Conservation (phyloP, 2,329 filamentous ascomycete genomes). For the Aspergillus pseudoviridinutans region DNA sequence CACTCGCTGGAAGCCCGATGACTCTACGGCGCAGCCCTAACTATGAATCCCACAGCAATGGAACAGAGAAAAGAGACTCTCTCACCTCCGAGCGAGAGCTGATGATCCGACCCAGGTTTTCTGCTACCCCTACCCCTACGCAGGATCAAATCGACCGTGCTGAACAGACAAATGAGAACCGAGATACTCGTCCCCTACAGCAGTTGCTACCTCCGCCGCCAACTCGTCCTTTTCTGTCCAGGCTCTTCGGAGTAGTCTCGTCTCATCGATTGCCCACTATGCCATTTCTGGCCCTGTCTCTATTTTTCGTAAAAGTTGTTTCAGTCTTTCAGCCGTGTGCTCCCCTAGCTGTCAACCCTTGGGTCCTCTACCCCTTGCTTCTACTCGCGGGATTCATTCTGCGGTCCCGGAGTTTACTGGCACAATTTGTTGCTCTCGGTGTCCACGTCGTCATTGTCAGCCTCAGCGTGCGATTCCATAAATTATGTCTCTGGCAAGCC, state of each 20-base stretch:
- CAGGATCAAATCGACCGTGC: conserved; percentile 14
- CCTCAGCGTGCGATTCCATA: conserved; percentile 35
- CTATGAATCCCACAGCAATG: conserved; percentile 21
- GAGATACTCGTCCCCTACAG: conserved; percentile 25
- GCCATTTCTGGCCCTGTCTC: conserved; percentile 43
- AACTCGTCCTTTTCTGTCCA: conserved; percentile 17
- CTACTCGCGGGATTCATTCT: conserved; percentile 65
- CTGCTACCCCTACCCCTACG: conserved; percentile 22
- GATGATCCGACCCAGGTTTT: conserved; percentile 29
- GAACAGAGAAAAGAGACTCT: conserved; percentile 15
- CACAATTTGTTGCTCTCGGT: conserved; percentile 41
- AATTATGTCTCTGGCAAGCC: conserved; percentile 29
- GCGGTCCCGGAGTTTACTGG: conserved; percentile 29
- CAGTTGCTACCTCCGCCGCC: conserved; percentile 41
- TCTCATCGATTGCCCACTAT: conserved; percentile 35
- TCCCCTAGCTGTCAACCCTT: conserved; percentile 64
- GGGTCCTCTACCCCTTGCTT: conserved; percentile 64
- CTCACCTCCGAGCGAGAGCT: conserved; percentile 28
- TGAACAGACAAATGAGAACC: conserved; percentile 12
- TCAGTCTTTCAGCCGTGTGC: conserved; percentile 65
- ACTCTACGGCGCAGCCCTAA: conserved; percentile 23
- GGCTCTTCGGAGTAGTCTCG: conserved; percentile 22
- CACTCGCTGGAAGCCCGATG: conserved; percentile 16
- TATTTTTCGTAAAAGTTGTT: conserved; percentile 68
- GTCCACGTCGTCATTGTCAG: conserved; percentile 47